Base-by-base conservation (phyloP, 306 rosid genomes). In the Rubus parviflorus region DNA sequence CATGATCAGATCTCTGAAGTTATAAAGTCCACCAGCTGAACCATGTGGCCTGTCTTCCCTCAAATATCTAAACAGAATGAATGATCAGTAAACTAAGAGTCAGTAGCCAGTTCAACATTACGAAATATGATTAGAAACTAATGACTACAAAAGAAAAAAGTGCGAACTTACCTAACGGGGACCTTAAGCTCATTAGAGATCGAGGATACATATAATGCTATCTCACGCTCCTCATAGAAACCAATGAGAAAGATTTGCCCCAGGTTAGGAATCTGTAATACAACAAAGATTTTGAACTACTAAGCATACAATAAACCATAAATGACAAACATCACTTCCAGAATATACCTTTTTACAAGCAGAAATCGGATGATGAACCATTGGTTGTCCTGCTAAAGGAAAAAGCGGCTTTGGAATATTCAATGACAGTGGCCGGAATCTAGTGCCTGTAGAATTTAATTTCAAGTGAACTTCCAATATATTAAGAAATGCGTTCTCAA, bases 341-440 rank as follows among this genome's bases (percentile, higher is more conserved):
- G 58, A 64, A 74, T 22, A 66, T 90, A 94, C 98, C 89, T 87
- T 88, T 86, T 87, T 93, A 85, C 99, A 95, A 54, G 99, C 97
- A 52, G 96, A 92, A 79, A 95, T 95, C 6, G 99, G 97, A 63
- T 95, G 99, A 83, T 90, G 96, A 74, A 95, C 97, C 99, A 95
- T 95, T 11, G 99, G 95, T 63, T 95, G 96, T 83, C 99, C 97
- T 2, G 99, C 99, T 78, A 95, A 82, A 54, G 99, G 98, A 78
- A 95, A 92, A 42, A 95, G 97, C 7, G 99, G 99, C 84, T 95
- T 95, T 11, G 99, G 96, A 65, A 87, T 74, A 83, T 95, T 90
- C 89, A 95, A 81, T 70, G 99, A 95, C 66, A 95, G 80, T 70
- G 99, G 99, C 62, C 99, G 85, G 75, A 95, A 95, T 87, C 99